Conservation (phyloP, 108 stramenopile species). For the Cyclotella sp. region DNA sequence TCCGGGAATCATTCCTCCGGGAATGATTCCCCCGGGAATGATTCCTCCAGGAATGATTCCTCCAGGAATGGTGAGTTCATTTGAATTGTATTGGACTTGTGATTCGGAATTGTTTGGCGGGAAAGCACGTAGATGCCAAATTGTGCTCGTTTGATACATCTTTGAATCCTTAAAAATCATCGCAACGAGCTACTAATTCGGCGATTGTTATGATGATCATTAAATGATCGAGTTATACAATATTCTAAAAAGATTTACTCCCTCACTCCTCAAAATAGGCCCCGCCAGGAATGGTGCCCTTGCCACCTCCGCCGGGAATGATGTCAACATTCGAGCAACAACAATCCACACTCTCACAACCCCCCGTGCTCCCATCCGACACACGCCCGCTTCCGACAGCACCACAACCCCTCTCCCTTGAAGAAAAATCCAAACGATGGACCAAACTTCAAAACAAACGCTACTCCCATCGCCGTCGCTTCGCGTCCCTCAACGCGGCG, state of each 20-base stretch:
- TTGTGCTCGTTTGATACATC: not conserved
- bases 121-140: too few relatives aligned
- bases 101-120: conserved; percentile 1
- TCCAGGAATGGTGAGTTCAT: conserved; percentile 28
- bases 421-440: conserved; percentile 91
- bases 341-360: not conserved
- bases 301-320: conserved; percentile 37
- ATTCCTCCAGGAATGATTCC: conserved; percentile 45
- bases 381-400: conserved; percentile 11
- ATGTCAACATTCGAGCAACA: conserved; percentile 27
- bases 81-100: conserved; percentile 1
- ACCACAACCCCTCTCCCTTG: conserved; percentile 54
- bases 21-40: conserved; percentile 59
- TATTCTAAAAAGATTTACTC: not conserved
- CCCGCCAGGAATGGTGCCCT: conserved; percentile 44
- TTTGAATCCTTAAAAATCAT: not conserved
- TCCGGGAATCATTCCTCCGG: conserved; percentile 49
- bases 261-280: conserved; percentile 7
- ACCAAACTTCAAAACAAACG: conserved; percentile 79
- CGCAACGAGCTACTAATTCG: too few relatives aligned
- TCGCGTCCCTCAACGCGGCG: conserved; percentile 45
- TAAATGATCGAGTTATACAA: not conserved
- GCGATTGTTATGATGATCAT: too few relatives aligned
- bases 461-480: conserved; percentile 77
- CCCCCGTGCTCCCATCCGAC: not conserved